Percentiles rank a stretch among this genome's conserved stretches.
These are phyloP conservation scores for Annulohypoxylon nitens DNA, from an alignment of 495 filamentous ascomycete genomes.

Conservation along the genomic window DNA sequence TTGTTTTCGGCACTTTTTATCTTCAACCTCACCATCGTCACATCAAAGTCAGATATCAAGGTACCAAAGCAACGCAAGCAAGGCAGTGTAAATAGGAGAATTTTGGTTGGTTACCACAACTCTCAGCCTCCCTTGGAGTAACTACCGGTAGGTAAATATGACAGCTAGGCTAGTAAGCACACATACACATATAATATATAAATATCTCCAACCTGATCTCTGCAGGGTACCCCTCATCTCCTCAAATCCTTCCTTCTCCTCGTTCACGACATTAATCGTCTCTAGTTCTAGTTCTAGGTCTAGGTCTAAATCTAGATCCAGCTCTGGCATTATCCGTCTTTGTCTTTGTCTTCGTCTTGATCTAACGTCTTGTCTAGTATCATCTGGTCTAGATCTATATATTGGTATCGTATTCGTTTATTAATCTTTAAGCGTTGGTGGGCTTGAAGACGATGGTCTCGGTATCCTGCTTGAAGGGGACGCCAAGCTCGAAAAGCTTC, in stretches of 20 bases:
- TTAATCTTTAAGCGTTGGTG: slow-evolving; percentile 52
- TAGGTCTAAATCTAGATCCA: slow-evolving; percentile 43
- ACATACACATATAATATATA: slow-evolving; percentile 15
- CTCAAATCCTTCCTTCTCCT: slow-evolving; percentile 9
- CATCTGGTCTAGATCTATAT: slow-evolving; percentile 31
- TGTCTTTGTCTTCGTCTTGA: slow-evolving; percentile 11
- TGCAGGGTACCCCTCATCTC: slow-evolving; percentile 15
- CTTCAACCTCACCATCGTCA: neutral
- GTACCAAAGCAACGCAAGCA: neutral
- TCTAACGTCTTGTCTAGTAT: slow-evolving; percentile 25
- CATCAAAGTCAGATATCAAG: neutral
- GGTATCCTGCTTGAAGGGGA: slow-evolving; percentile 80
- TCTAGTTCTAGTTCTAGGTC: slow-evolving; percentile 34
- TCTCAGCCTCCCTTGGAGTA: slow-evolving; percentile 9
- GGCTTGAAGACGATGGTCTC: slow-evolving; percentile 83
- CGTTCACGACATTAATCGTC: slow-evolving; percentile 24
- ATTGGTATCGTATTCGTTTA: slow-evolving; percentile 41
- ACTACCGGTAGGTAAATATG: slow-evolving; percentile 7
- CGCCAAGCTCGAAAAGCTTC: slow-evolving; percentile 94
- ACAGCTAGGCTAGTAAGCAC: slow-evolving; percentile 36
- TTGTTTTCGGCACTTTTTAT: neutral
- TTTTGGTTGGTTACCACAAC: slow-evolving; percentile 16
- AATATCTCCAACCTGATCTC: slow-evolving; percentile 25
- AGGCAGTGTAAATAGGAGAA: neutral
- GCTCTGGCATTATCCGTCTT: slow-evolving; percentile 18